phyloP scores from a whole-genome alignment of 139 green algal genomes.

The Pseudopediastrum boryanum region DNA sequence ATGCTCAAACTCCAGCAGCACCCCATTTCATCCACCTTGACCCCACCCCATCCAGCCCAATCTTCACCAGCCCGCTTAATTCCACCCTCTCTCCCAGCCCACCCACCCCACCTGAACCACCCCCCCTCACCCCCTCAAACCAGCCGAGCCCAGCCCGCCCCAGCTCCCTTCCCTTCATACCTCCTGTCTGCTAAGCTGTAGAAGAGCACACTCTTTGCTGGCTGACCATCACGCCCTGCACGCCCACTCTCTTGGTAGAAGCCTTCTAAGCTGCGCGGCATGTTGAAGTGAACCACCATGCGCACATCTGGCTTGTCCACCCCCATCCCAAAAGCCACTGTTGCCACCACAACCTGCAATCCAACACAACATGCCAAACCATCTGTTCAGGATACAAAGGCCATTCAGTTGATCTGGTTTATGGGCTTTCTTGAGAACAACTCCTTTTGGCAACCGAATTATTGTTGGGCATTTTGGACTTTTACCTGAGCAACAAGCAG shows the following conservation, averaged over 20 bases:
- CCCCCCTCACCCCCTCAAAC: too few relatives aligned
- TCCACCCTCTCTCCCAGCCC: background rate
- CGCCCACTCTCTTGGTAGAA: constrained; percentile 65
- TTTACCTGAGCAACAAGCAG: too few relatives aligned
- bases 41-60: background rate
- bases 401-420: too few relatives aligned
- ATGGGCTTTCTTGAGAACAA: too few relatives aligned
- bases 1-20: background rate
- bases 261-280: constrained; percentile 36
- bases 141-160: too few relatives aligned
- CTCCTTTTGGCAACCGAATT: too few relatives aligned
- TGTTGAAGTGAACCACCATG: constrained; percentile 51
- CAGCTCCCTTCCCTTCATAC: background rate
- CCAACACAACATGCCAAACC: too few relatives aligned
- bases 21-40: background rate
- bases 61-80: background rate
- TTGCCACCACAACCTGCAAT: constrained; percentile 63
- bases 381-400: too few relatives aligned
- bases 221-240: constrained; percentile 64
- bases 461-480: too few relatives aligned
- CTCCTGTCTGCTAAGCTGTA: constrained; percentile 56
- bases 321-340: constrained; percentile 81
- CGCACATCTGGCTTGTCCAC: constrained; percentile 60
- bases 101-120: too few relatives aligned
- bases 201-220: constrained; percentile 61